Evolutionary conservation across 768 basidiomycete genomes (phyloP), one percentile per base, ranked within the genome.

Genomic region (Daedaleopsis nitida): DNA sequence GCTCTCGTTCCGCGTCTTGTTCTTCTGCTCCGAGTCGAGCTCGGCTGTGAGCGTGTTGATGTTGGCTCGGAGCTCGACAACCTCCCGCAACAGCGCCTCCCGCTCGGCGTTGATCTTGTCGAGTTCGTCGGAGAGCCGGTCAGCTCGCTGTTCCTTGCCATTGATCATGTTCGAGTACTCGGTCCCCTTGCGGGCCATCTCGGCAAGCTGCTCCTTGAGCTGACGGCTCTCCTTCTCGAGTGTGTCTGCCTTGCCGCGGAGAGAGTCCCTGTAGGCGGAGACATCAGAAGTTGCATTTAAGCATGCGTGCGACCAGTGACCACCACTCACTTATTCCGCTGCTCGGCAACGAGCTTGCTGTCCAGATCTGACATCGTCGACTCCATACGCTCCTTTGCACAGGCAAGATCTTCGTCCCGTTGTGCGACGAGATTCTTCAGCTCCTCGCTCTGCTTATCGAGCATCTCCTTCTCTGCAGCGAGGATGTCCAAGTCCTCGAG

Each of bases 321-420:
- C n/a, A n/a, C n/a, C 23, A 74, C 85, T 65, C 62, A 93, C 94
- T 79, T 81, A 67, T 82, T 86, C 50, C 81, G 83, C 57, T 76
- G 70, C 68, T 95, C 94, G 0, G 77, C 69, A n/a, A 77, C 77
- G 32, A 96, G 75, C 70, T 91, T 91, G 7, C 78, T 79, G 69
- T 92, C 89, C 52, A 95, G 72, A 23, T 95, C 92, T 34, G 80
- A 80, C 14, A 86, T 73, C 16, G 81, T 74, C 16, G 74, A 57
- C 51, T 94, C 92, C 70, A 86, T 83, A 50, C 92, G 82, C 64
- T 95, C 91, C 73, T 88, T 93, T 0, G 86, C 76, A 50, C 92
- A 80, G 13, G 76, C 68, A 56, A 94, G 74, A 64, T 95, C 92
- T 68, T 96, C 91, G 62, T 94, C 91, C 17, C 88, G 86, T 64